Evolutionary conservation across 2,329 filamentous ascomycete species (phyloP).

Genomic region (Aspergillus cejpii): DNA sequence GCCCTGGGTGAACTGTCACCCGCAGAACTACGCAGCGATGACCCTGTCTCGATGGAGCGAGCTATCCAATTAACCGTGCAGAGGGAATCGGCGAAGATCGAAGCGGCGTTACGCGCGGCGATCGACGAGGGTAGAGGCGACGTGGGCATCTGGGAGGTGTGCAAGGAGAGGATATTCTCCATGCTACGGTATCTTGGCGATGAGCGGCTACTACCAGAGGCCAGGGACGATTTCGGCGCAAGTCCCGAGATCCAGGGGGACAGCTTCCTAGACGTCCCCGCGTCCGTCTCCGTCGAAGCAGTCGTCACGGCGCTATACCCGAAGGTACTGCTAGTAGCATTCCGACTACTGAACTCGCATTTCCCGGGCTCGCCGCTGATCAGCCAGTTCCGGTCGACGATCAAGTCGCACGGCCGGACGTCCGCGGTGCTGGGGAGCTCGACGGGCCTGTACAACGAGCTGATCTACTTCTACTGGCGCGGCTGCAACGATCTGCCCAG

Average conservation of each 20-base stretch:
- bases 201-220: background rate
- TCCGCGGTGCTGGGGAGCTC: slow-evolving; percentile 41
- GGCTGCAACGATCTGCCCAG: slow-evolving; percentile 37
- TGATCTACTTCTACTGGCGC: slow-evolving; percentile 40
- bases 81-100: slow-evolving; percentile 29
- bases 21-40: slow-evolving; percentile 7
- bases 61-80: slow-evolving; percentile 25
- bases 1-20: slow-evolving; percentile 1
- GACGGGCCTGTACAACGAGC: slow-evolving; percentile 40
- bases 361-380: slow-evolving; percentile 39
- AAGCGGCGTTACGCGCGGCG: slow-evolving; percentile 24
- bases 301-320: slow-evolving; percentile 38
- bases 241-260: too few species aligned
- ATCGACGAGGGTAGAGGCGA: slow-evolving; percentile 29
- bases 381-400: slow-evolving; percentile 36
- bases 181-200: slow-evolving; percentile 26
- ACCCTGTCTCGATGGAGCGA: slow-evolving; percentile 14
- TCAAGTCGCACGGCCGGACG: slow-evolving; percentile 37
- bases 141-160: slow-evolving; percentile 35
- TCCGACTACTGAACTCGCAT: slow-evolving; percentile 36
- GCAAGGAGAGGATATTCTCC: slow-evolving; percentile 37
- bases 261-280: slow-evolving; percentile 27
- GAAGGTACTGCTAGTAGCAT: slow-evolving; percentile 35
- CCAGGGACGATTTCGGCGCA: background rate
- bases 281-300: slow-evolving; percentile 24